Evolutionary conservation across 768 basidiomycete species (phyloP).

Genomic region (Boletus speciosus): DNA sequence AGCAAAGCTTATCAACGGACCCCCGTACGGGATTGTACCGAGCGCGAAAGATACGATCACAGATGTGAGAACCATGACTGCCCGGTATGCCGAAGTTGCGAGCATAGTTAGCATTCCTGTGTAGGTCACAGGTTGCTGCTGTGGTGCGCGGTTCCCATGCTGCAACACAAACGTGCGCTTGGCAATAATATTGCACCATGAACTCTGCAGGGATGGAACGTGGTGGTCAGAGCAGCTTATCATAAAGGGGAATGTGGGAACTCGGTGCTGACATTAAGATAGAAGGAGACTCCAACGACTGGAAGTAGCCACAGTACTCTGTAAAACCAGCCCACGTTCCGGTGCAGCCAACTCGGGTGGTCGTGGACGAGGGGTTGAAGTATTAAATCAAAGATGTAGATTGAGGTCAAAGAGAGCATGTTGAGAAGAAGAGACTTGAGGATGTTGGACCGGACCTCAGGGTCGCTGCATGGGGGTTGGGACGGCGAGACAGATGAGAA

Average conservation of each 20-base stretch:
- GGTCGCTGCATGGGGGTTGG: slow-evolving; percentile 47
- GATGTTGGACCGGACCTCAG: slow-evolving; percentile 70
- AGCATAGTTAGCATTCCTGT: slow-evolving; percentile 68
- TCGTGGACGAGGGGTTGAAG: slow-evolving; percentile 64
- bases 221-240: slow-evolving; percentile 13
- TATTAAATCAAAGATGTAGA: slow-evolving; percentile 73
- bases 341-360: slow-evolving; percentile 62
- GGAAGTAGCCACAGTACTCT: slow-evolving; percentile 78
- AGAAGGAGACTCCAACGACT: slow-evolving; percentile 69
- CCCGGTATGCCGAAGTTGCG: slow-evolving; percentile 78
- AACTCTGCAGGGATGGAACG: slow-evolving; percentile 44
- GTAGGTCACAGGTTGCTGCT: slow-evolving; percentile 56
- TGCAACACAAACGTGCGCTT: slow-evolving; percentile 70
- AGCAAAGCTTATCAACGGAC: slow-evolving; percentile 55
- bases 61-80: slow-evolving; percentile 78
- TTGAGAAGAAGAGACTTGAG: slow-evolving; percentile 77
- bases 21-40: slow-evolving; percentile 60
- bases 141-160: slow-evolving; percentile 57
- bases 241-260: slow-evolving; percentile 4
- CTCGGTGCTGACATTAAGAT: slow-evolving; percentile 67
- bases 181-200: slow-evolving; percentile 76
- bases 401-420: slow-evolving; percentile 62
- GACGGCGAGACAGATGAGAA: slow-evolving; percentile 7
- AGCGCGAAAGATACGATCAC: slow-evolving; percentile 65
- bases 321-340: slow-evolving; percentile 74